Evolutionary conservation across 176 grass and related monocot genomes (phyloP), one percentile per base, ranked within the genome.

Genomic region (Eragrostis curvula): DNA sequence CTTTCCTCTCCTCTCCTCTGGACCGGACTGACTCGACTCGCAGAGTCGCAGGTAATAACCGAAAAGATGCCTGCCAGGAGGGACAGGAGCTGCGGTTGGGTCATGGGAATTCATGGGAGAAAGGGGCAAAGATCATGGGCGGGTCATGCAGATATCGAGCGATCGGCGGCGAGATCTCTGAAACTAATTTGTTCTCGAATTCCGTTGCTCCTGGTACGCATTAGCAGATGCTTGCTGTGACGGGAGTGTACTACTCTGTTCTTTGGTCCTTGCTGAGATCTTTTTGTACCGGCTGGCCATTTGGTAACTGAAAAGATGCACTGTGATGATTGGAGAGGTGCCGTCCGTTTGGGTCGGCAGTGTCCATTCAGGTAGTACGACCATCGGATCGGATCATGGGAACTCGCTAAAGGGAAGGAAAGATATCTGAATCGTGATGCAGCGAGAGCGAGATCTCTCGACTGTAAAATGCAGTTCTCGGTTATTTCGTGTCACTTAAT

Each of bases 261-360:
- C 16, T 0, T 0, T 43, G 65, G 36, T 42, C 65, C 36, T n/a
- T 60, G 57, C 18, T 21, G 36, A 67, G 36, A 11, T 39, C 17
- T 32, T 8, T 55, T 62, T 69, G 12, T 27, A 57, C 58, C 12
- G 11, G 71, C 0, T 25, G 11, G 71, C 0, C 39, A 53, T 63
- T 41, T 13, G 79, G 85, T 82, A 77, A 77, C 79, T 1, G 72
- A 77, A 82, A 82, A 29, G 58, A 49, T 83, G 46, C 21, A 25
- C 56, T 27, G 70, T 36, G 43, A 65, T 65, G 75, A 78, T 60
- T 74, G 68, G 84, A 79, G 44, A 79, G 44, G 56, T 79, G 52
- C 57, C 40, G 66, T 28, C 51, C 46, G 30, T 10, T 10, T 43
- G 60, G 68, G 43, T 4, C 32, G 47, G 12, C 70, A 39, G 3